Base-by-base conservation (phyloP, 2,329 filamentous ascomycete genomes). In the Cercospora nicotianae region DNA sequence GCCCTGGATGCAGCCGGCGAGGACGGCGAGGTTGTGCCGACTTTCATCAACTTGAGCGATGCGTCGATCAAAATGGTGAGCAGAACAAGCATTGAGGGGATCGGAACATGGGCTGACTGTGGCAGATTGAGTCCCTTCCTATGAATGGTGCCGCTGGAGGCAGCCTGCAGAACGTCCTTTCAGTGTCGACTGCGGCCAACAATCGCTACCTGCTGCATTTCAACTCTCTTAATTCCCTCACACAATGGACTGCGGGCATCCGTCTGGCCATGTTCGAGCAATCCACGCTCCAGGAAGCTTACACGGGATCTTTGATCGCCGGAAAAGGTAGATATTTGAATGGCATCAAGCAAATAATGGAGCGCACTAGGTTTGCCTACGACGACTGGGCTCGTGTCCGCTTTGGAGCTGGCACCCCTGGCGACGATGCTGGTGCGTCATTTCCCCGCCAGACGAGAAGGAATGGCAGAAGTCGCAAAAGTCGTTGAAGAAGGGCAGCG, bases 161-260 rank as follows among this genome's bases (percentile, higher is more conserved):
- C 73, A 91, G 92, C 16, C 83, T 99, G 64, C 92, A 97, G 77
- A 97, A 99, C 75, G 94, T 99, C 48, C 87, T 99, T 60, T 97
- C 94, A 80, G 89, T 99, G 67, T 98, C 93, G 5, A 99, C 95
- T 9, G 95, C 95, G 20, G 95, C 94, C 59, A 92, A 93, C 76
- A 99, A 99, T 79, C 90, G 95, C 72, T 98, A 97, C 77, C 85
- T 99, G 1, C 85, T 99, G 42, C 95, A 98, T 79, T 99, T 99
- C 82, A 97, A 96, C 79, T 97, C 94, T 0, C 89, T 94, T 72
- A 91, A 96, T 77, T 96, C 94, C 0, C 84, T 99, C 64, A 90
- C 94, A 2, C 94, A 98, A 80, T 99, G 95, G 95, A 97, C 95
- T 1, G 91, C 95, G 16, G 93, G 91, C 55, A 98, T 99, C 73